Conservation (phyloP, 2,329 filamentous ascomycete species). For the Aureobasidium pullulans region DNA sequence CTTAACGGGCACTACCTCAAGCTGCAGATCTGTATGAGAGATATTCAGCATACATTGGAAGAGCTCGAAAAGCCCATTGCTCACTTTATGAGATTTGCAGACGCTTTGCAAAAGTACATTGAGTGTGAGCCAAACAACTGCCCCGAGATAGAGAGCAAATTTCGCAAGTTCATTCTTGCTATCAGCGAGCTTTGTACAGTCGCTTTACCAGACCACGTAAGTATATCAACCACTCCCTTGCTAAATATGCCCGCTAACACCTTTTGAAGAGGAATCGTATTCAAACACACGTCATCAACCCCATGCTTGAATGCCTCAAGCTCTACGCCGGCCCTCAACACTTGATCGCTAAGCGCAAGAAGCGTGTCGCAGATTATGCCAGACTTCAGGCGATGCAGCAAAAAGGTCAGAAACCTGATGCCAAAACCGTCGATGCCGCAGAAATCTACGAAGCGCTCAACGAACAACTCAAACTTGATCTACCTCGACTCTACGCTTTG, state of each 20-base stretch:
- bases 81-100: conserved; percentile 71
- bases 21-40: conserved; percentile 82
- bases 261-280: conserved; percentile 53
- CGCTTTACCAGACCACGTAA: conserved; percentile 67
- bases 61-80: conserved; percentile 72
- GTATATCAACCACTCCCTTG: too few relatives aligned
- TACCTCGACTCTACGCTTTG: conserved; percentile 72
- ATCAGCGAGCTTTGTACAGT: conserved; percentile 80
- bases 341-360: conserved; percentile 89
- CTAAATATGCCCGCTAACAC: background rate
- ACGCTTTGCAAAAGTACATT: conserved; percentile 77
- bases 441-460: conserved; percentile 90
- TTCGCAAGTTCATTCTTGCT: conserved; percentile 82
- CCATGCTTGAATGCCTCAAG: conserved; percentile 70
- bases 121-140: conserved; percentile 60
- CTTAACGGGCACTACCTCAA: conserved; percentile 91
- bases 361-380: conserved; percentile 84
- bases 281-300: conserved; percentile 75
- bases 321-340: conserved; percentile 76
- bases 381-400: conserved; percentile 71
- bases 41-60: conserved; percentile 89
- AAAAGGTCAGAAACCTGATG: conserved; percentile 76
- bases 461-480: conserved; percentile 84
- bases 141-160: conserved; percentile 86
- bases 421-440: conserved; percentile 73